Evolutionary conservation across 208 protist genomes (phyloP), one percentile per base, ranked within the genome.

Genomic region (Wallacemonas collosoma): DNA sequence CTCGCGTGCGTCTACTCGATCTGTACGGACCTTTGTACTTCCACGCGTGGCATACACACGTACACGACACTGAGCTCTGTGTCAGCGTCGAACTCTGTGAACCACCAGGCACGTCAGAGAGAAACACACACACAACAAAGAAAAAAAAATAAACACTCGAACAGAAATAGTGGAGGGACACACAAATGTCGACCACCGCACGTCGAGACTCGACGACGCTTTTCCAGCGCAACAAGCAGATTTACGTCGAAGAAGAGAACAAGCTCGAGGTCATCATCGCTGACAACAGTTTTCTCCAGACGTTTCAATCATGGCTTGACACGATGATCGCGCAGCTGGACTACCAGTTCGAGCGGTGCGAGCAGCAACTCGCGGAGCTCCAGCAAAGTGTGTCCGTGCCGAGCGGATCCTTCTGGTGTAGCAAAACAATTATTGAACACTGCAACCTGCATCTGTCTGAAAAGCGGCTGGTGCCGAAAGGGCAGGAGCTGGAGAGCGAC

Each of bases 381-480:
- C 89, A 95, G 73, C 89, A 95, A 75, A 81, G 75, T 47, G 88
- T 93, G 6, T 58, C 79, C n/a, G 85, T 88, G 12, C 79, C 82
- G 39, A 70, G 77, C 9, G 90, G 92, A 2, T 74, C 65, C 55
- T 97, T 90, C 77, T 97, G 92, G 92, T 89, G 79, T 67, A 93
- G 87, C 72, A 94, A 95, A 62, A 91, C 90, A 0, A 85, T 97
- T 45, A 93, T 93, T 63, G 79, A 94, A 66, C 91, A 97, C 85
- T 96, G 93, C 78, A 95, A 95, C 58, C 69, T 97, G 60, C 80
- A 93, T 67, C 75, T 97, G 69, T 87, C 79, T 40, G 89, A 95
- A 73, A 78, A 84, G 45, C 82, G 89, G 1, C 73, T 97, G 15
- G 71, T 86, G 44, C 68, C 60, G 15, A 75, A 77, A 15, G 66